A percentile compares a stretch with the other conserved stretches of the same genome.
These are phyloP conservation scores for Geotrichum australiense DNA, from an alignment of 1,139 yeast genomes.

Conservation along the genomic window DNA sequence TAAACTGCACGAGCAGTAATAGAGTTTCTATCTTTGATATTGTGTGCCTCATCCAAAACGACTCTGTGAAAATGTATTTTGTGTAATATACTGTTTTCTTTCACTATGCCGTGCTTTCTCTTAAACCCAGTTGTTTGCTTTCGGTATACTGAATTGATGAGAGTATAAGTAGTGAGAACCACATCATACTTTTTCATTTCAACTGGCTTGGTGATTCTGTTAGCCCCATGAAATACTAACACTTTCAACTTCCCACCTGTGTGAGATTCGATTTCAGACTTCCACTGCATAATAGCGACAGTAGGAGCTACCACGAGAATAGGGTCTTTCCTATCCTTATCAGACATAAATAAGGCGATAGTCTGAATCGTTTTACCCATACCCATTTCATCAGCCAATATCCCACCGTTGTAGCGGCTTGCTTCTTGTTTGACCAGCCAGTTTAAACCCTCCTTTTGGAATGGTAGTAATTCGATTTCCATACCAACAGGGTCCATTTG, in stretches of 20 bases:
- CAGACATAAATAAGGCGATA: slow-evolving; percentile 74
- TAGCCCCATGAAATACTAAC: slow-evolving; percentile 77
- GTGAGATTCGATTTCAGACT: slow-evolving; percentile 79
- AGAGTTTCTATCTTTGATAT: slow-evolving; percentile 88
- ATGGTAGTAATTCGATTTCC: slow-evolving; percentile 69
- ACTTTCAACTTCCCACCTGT: slow-evolving; percentile 64
- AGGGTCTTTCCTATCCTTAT: slow-evolving; percentile 53
- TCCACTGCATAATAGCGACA: slow-evolving; percentile 97
- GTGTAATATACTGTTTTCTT: slow-evolving; percentile 73
- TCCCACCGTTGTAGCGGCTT: slow-evolving; percentile 76
- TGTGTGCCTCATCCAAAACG: slow-evolving; percentile 95
- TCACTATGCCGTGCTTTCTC: slow-evolving; percentile 59
- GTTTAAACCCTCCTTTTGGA: slow-evolving; percentile 85
- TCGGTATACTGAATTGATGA: slow-evolving; percentile 77
- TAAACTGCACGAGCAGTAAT: slow-evolving; percentile 93
- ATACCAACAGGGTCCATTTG: slow-evolving; percentile 40
- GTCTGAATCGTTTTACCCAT: slow-evolving; percentile 98
- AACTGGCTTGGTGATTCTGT: slow-evolving; percentile 49
- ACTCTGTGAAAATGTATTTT: slow-evolving; percentile 74
- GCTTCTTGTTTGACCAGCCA: slow-evolving; percentile 85
- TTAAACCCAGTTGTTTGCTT: slow-evolving; percentile 79
- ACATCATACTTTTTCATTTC: slow-evolving; percentile 69
- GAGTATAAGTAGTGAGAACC: slow-evolving; percentile 84
- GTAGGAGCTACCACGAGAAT: slow-evolving; percentile 94
- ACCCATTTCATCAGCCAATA: slow-evolving; percentile 99